These are phyloP conservation scores for Xerocomellus chrysenteron DNA, from an alignment of 768 basidiomycete genomes.

Conservation along the genomic window DNA sequence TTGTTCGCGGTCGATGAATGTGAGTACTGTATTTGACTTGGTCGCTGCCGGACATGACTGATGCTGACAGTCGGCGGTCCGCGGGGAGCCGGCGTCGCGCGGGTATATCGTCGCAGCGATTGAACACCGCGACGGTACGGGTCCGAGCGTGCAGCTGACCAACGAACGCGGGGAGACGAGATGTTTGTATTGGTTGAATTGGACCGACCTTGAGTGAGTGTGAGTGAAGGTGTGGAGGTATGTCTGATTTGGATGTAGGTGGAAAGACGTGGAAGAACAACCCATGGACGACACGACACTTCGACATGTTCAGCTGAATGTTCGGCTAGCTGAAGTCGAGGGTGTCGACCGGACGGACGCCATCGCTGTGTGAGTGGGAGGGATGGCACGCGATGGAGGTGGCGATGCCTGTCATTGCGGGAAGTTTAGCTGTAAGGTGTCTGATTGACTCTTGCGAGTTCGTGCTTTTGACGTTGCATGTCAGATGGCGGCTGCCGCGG, in stretches of 20 bases:
- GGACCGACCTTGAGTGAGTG: conserved; percentile 28
- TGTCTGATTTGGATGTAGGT: conserved; percentile 10
- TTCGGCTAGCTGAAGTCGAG: conserved; percentile 41
- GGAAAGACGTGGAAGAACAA: conserved; percentile 32
- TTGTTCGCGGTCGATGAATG: conserved; percentile 41
- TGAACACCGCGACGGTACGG: conserved; percentile 49
- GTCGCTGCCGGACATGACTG: not conserved
- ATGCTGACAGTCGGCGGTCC: conserved; percentile 33
- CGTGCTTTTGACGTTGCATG: not conserved
- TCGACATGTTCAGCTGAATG: conserved; percentile 31
- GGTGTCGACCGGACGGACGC: not conserved
- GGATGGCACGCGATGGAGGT: conserved; percentile 20
- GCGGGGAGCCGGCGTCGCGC: conserved; percentile 43
- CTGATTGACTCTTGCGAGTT: not conserved
- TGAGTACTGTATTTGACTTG: not conserved
- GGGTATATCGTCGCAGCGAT: conserved; percentile 47
- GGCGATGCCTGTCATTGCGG: conserved; percentile 26
- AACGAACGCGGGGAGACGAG: conserved; percentile 21
- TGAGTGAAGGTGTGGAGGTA: not conserved
- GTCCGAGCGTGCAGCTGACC: conserved; percentile 33
- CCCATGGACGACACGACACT: conserved; percentile 33
- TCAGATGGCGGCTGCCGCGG: conserved; percentile 27
- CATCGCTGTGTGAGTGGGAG: conserved; percentile 15
- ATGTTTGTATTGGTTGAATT: conserved; percentile 36
- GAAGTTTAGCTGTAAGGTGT: conserved; percentile 27